phyloP scores from a whole-genome alignment of 495 filamentous ascomycete genomes.

The Paragyromitra xinjiangensis region DNA sequence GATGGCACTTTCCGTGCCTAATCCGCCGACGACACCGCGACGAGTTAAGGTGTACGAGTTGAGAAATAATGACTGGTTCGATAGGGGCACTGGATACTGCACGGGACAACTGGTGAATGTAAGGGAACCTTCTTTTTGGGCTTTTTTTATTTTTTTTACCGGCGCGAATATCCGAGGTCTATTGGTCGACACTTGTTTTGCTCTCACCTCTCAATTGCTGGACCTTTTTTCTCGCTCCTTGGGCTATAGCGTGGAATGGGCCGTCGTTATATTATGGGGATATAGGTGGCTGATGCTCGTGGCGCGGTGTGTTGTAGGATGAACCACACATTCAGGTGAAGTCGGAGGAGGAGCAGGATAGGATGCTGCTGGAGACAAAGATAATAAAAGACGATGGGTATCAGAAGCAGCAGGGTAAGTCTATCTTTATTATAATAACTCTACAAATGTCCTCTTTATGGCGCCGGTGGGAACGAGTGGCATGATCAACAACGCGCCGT shows the following conservation, averaged over 20 bases:
- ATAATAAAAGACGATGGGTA: slow-evolving; percentile 96
- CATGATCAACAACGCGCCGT: slow-evolving; percentile 25
- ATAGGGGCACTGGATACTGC: slow-evolving; percentile 96
- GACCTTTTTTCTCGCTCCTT: slow-evolving; percentile 4
- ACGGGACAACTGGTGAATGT: slow-evolving; percentile 79
- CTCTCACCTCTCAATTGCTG: slow-evolving; percentile 22
- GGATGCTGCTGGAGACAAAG: slow-evolving; percentile 84
- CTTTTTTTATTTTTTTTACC: slow-evolving; percentile 29
- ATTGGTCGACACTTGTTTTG: slow-evolving; percentile 22
- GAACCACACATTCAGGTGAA: slow-evolving; percentile 89
- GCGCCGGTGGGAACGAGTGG: slow-evolving; percentile 19
- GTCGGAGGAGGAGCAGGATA: slow-evolving; percentile 87
- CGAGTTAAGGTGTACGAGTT: slow-evolving; percentile 99
- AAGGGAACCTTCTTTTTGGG: slow-evolving; percentile 64
- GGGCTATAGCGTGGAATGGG: slow-evolving; percentile 2
- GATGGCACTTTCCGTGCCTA: slow-evolving; percentile 88
- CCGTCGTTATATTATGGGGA: slow-evolving; percentile 31
- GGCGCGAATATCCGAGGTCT: slow-evolving; percentile 33
- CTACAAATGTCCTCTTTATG: background rate
- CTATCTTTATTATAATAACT: slow-evolving; percentile 17
- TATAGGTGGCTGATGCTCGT: slow-evolving; percentile 54
- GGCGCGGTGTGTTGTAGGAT: slow-evolving; percentile 63
- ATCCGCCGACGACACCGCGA: slow-evolving; percentile 83
- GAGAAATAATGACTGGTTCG: slow-evolving; percentile 98
- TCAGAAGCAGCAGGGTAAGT: slow-evolving; percentile 95